phyloP scores from a whole-genome alignment of 2,329 filamentous ascomycete genomes.

The Trichocomaceae sp. region DNA sequence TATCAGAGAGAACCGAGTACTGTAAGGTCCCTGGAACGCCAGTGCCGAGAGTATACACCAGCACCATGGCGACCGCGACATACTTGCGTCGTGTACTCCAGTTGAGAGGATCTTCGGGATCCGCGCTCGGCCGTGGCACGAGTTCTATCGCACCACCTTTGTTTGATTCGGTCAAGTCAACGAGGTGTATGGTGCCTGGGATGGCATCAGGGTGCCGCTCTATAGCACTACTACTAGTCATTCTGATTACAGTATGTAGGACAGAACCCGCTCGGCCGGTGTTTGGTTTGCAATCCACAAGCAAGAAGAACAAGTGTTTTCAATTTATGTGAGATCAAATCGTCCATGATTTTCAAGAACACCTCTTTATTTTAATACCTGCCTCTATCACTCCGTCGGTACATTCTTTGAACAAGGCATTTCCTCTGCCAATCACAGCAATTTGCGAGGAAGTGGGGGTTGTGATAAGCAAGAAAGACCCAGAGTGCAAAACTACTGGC shows the following conservation, averaged over 20 bases:
- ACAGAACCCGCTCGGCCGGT: not conserved
- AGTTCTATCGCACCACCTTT: not conserved
- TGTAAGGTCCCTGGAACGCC: not conserved
- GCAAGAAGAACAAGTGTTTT: not conserved
- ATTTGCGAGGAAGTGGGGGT: not conserved
- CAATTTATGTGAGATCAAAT: too few relatives aligned
- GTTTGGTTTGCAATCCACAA: not conserved
- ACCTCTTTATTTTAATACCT: too few relatives aligned
- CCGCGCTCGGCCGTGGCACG: not conserved
- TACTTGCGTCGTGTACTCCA: not conserved
- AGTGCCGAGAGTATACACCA: not conserved
- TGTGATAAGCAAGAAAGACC: not conserved
- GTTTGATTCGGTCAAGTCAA: not conserved
- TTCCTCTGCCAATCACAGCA: slow-evolving; percentile 1
- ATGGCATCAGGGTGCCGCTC: not conserved
- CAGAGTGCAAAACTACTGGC: too few relatives aligned
- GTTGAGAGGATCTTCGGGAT: not conserved
- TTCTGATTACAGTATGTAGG: too few relatives aligned
- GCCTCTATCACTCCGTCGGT: too few relatives aligned
- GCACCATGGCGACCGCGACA: not conserved
- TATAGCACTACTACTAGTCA: not conserved
- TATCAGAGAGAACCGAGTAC: not conserved
- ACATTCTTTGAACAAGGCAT: not conserved
- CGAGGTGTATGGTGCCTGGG: not conserved
- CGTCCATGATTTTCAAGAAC: too few relatives aligned